Conservation (phyloP, 768 basidiomycete species). For the Leccinum obscurum region DNA sequence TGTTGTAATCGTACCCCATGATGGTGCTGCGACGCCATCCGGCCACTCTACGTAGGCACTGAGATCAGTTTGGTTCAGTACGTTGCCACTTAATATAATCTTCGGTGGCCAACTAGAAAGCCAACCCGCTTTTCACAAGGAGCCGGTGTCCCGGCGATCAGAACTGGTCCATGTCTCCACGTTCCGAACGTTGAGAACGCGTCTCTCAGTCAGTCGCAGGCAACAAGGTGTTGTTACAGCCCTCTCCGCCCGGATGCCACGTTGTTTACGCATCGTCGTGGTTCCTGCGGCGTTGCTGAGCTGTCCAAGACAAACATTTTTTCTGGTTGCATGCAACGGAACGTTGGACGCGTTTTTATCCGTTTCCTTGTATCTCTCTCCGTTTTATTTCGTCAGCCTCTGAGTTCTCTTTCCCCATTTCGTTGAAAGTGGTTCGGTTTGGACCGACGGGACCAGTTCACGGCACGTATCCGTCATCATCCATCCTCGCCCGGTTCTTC, state of each 20-base stretch:
- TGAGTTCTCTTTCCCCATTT: neutral
- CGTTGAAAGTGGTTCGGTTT: slow-evolving; percentile 13
- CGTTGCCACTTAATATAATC: neutral
- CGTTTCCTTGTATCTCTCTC: neutral
- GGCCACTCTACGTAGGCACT: neutral
- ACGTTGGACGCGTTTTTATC: neutral
- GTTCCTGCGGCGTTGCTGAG: neutral
- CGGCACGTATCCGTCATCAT: slow-evolving; percentile 3
- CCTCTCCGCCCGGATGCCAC: slow-evolving; percentile 10
- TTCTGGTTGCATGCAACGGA: neutral
- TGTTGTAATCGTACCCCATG: neutral
- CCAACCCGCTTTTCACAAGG: neutral
- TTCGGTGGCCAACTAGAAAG: slow-evolving; percentile 1
- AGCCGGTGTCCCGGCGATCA: slow-evolving; percentile 5
- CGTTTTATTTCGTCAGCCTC: neutral
- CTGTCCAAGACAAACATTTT: slow-evolving; percentile 1
- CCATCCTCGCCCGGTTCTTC: slow-evolving; percentile 7
- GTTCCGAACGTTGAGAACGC: slow-evolving; percentile 6
- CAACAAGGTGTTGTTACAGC: neutral
- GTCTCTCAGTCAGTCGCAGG: neutral
- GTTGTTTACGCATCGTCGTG: slow-evolving; percentile 6
- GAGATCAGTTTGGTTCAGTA: neutral
- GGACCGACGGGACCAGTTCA: neutral
- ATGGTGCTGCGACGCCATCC: slow-evolving; percentile 1
- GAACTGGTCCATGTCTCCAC: neutral